Evolutionary conservation across 257 asterid genomes (phyloP).

Genomic region (Avicennia marina): DNA sequence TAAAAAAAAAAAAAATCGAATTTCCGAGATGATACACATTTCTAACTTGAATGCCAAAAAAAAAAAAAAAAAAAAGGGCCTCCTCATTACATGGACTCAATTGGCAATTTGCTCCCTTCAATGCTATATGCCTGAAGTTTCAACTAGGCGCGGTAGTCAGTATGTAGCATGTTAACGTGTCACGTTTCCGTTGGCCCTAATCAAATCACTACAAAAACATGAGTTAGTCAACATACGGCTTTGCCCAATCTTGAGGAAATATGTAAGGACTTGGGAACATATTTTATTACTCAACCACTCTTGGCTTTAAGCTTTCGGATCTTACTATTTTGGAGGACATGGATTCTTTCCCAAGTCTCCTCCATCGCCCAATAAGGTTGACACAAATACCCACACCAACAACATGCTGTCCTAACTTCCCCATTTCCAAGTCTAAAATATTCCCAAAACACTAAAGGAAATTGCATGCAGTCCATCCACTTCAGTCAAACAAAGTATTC

Average conservation of each 20-base stretch:
- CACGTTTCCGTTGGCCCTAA: background rate
- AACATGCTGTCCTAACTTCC: background rate
- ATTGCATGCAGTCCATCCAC: too few species aligned
- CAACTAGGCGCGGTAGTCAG: background rate
- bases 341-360: constrained; percentile 29
- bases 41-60: too few species aligned
- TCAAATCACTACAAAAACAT: background rate
- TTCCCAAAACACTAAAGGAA: constrained; percentile 4
- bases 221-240: background rate
- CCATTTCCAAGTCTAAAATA: background rate
- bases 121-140: too few species aligned
- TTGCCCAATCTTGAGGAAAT: background rate
- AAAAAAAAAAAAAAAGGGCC: too few species aligned
- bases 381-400: constrained; percentile 12
- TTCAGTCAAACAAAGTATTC: too few species aligned
- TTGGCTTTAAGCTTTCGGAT: constrained; percentile 32
- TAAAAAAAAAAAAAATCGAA: too few species aligned
- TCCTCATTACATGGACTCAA: too few species aligned
- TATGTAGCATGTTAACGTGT: background rate
- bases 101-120: too few species aligned
- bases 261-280: background rate
- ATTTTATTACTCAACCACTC: constrained; percentile 25
- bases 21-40: too few species aligned
- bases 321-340: constrained; percentile 21
- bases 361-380: constrained; percentile 24